These are phyloP conservation scores for Phytopythium cucurbitacearum DNA, from an alignment of 352 stramenopile species.

Conservation along the genomic window DNA sequence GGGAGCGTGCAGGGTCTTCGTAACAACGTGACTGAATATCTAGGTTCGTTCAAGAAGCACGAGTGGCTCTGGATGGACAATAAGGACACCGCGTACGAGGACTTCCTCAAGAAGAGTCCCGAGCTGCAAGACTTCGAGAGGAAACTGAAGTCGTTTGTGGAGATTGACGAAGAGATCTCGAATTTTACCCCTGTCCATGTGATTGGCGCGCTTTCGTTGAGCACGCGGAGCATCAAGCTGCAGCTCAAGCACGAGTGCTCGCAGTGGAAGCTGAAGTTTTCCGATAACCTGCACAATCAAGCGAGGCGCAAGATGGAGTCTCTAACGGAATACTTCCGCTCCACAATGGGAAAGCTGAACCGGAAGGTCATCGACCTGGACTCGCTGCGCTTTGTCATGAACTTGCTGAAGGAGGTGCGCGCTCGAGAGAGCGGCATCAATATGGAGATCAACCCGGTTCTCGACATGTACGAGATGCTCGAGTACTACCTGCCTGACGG, in stretches of 20 bases:
- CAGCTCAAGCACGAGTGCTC: constrained; percentile 96
- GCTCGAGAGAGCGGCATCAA: constrained; percentile 96
- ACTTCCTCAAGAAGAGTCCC: constrained; percentile 93
- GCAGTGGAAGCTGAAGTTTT: constrained; percentile 97
- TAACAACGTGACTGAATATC: constrained; percentile 97
- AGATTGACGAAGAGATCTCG: constrained; percentile 95
- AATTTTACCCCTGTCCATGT: constrained; percentile 86
- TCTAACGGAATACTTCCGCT: constrained; percentile 96
- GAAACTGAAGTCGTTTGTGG: constrained; percentile 95
- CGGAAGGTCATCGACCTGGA: constrained; percentile 96
- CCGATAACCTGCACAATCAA: constrained; percentile 95
- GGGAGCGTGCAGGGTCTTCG: constrained; percentile 96
- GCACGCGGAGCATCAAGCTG: constrained; percentile 95
- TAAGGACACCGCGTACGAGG: constrained; percentile 94
- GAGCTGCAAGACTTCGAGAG: constrained; percentile 96
- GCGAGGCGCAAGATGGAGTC: constrained; percentile 90
- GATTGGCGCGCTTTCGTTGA: constrained; percentile 96
- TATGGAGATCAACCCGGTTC: constrained; percentile 97
- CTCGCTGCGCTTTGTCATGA: constrained; percentile 97
- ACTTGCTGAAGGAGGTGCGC: constrained; percentile 96
- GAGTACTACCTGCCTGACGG: constrained; percentile 91
- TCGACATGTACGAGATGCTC: constrained; percentile 99
- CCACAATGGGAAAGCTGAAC: constrained; percentile 91
- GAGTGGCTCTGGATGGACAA: constrained; percentile 98
- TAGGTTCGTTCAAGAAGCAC: constrained; percentile 94